phyloP scores from a whole-genome alignment of 2,329 filamentous ascomycete genomes.

The Paecilomyces dactylethromorphus region DNA sequence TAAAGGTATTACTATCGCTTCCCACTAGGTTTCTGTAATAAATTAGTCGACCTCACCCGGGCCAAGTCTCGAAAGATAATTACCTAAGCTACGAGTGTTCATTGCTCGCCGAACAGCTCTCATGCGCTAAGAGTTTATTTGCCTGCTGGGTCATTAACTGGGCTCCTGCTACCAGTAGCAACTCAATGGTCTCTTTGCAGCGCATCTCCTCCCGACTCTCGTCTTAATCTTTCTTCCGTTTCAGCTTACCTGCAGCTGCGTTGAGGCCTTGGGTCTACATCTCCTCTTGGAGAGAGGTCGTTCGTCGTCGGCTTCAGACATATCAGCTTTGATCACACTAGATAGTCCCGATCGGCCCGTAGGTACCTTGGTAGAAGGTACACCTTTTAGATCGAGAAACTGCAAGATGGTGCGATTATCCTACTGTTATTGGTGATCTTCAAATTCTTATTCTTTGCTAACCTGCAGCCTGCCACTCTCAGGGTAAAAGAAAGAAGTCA shows the following conservation, averaged over 20 bases:
- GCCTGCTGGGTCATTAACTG: neutral
- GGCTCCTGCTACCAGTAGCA: neutral
- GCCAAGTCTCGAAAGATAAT: too few species aligned
- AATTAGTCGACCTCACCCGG: too few species aligned
- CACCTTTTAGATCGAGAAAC: neutral
- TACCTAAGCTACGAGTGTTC: neutral
- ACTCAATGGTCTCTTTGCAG: neutral
- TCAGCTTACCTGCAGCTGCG: neutral
- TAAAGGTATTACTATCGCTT: neutral
- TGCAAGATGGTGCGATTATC: slow-evolving; percentile 4
- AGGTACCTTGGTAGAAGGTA: neutral
- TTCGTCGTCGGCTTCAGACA: neutral
- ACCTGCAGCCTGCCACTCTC: neutral
- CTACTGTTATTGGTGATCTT: neutral
- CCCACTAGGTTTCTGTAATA: neutral
- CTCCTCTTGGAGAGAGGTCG: neutral
- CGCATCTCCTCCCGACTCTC: neutral
- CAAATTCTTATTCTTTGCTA: neutral
- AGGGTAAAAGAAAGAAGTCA: slow-evolving; percentile 91
- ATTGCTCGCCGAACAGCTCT: neutral
- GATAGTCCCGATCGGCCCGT: neutral
- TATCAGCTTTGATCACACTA: neutral
- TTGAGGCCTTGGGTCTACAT: neutral
- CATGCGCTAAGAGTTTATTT: neutral
- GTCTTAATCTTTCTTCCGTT: neutral